Evolutionary conservation across 1,284 basidiomycete genomes (phyloP).

Genomic region (Cryptococcus sp.): DNA sequence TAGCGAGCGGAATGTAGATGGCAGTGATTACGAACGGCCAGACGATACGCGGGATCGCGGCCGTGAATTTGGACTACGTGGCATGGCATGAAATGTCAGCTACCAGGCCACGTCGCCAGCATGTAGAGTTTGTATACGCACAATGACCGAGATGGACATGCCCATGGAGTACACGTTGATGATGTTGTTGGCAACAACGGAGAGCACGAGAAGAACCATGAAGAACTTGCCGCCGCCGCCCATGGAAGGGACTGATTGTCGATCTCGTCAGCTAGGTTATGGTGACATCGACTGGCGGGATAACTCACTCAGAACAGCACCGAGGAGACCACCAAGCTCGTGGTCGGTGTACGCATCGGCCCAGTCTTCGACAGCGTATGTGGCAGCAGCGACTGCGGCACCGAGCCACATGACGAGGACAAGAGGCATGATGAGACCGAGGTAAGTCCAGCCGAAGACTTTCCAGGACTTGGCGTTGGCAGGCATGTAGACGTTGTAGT

Average conservation of each 20-base stretch:
- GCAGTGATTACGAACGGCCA: conserved; percentile 50
- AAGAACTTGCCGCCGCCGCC: conserved; percentile 43
- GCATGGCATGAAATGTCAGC: background rate
- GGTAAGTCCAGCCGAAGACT: conserved; percentile 51
- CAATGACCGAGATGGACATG: conserved; percentile 46
- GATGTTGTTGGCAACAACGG: conserved; percentile 51
- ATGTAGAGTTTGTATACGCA: background rate
- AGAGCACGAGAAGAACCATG: conserved; percentile 45
- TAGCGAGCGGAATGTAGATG: conserved; percentile 49
- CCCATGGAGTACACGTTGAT: conserved; percentile 48
- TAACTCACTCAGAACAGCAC: conserved; percentile 35
- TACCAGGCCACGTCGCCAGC: too few species aligned
- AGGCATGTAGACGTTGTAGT: conserved; percentile 55
- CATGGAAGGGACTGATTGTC: conserved; percentile 34
- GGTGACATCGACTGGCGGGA: conserved; percentile 12
- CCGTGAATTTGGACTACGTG: conserved; percentile 29
- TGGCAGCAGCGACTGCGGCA: conserved; percentile 47
- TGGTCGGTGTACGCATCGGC: conserved; percentile 32
- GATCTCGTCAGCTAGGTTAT: background rate
- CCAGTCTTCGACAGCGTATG: conserved; percentile 35
- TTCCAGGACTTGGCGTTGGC: conserved; percentile 43
- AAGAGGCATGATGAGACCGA: conserved; percentile 51
- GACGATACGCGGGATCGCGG: conserved; percentile 50
- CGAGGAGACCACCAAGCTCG: conserved; percentile 52
- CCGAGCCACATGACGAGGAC: conserved; percentile 50